phyloP scores from a whole-genome alignment of 2,329 filamentous ascomycete genomes.

The Plectosphaerella plurivora region DNA sequence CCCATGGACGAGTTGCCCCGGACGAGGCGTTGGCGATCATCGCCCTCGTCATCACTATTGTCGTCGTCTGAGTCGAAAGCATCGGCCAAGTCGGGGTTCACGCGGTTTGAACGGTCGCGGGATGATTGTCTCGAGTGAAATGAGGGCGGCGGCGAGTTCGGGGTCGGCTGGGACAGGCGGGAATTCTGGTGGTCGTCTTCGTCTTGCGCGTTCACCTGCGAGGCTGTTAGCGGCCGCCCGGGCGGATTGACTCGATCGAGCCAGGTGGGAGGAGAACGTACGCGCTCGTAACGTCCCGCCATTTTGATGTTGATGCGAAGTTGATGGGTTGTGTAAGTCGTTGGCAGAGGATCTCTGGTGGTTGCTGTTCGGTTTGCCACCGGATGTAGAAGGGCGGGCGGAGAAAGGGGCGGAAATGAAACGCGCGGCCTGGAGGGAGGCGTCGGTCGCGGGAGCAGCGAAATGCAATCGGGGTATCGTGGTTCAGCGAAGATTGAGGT shows the following conservation, averaged over 20 bases:
- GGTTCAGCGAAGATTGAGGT: background rate
- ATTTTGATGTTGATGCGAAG: conserved; percentile 27
- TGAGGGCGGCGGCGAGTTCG: conserved; percentile 69
- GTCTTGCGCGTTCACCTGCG: conserved; percentile 55
- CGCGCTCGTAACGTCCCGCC: conserved; percentile 55
- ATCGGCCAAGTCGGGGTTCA: conserved; percentile 81
- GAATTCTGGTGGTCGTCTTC: conserved; percentile 42
- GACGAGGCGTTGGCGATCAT: conserved; percentile 84
- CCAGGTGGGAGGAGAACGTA: conserved; percentile 25
- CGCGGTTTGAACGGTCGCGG: conserved; percentile 37
- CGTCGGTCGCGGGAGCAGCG: background rate
- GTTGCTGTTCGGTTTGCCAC: conserved; percentile 9
- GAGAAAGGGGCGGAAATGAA: conserved; percentile 7
- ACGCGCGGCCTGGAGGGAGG: conserved; percentile 1
- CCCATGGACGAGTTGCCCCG: conserved; percentile 48
- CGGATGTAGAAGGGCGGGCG: conserved; percentile 6
- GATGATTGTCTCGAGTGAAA: conserved; percentile 80
- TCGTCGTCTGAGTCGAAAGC: conserved; percentile 81
- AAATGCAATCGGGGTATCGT: background rate
- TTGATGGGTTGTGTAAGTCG: background rate
- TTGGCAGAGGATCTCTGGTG: background rate
- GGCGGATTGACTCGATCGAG: background rate
- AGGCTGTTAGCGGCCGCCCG: conserved; percentile 12
- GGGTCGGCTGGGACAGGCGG: conserved; percentile 33
- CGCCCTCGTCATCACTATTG: conserved; percentile 68